Base-by-base conservation (phyloP, 345 rosid genomes). In the Salix dunnii region DNA sequence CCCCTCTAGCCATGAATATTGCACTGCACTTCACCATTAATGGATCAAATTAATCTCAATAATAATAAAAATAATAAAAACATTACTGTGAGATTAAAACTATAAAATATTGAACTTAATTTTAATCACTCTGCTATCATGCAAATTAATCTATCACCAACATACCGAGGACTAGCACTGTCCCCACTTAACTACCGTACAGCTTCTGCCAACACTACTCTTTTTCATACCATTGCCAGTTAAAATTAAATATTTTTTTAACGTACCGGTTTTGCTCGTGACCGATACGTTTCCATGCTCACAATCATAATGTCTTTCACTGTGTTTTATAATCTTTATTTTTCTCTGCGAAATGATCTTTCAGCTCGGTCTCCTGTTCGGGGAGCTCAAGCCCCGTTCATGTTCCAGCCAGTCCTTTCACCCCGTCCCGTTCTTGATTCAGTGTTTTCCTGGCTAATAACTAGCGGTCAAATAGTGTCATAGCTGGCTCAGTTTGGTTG, bases 231-330 rank as follows among this genome's bases (percentile, higher is more conserved):
- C 35, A 49, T 51, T 69, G 43, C 43, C 43, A 10, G 13, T 2
- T 9, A 40, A 40, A 40, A 40, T 10, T 40, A 40, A 40, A 67
- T 42, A 62, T 72, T 63, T 62, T 62, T 63, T 71, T 40, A 73
- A 77, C 77, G 65, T 61, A 25, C 60, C 71, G 79, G 74, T 63
- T 61, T 60, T 71, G 79, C 83, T 82, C 87, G 87, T 84, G 86
- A 82, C 85, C 63, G 62, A 72, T 82, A 78, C 86, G 88, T 79
- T 81, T 87, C 84, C 61, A 63, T 67, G 71, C 85, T 9, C 62
- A 3, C 28, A n/a, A n/a, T 58, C 62, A 58, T 58, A n/a, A 3
- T 58, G 62, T 58, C 62, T 58, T 51, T 58, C 13, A 10, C 62
- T 9, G 11, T 7, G 8, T 0, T 0, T 2, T 21, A 0, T 9